phyloP scores from a whole-genome alignment of 768 basidiomycete species.

The Cystobasidium tubakii region DNA sequence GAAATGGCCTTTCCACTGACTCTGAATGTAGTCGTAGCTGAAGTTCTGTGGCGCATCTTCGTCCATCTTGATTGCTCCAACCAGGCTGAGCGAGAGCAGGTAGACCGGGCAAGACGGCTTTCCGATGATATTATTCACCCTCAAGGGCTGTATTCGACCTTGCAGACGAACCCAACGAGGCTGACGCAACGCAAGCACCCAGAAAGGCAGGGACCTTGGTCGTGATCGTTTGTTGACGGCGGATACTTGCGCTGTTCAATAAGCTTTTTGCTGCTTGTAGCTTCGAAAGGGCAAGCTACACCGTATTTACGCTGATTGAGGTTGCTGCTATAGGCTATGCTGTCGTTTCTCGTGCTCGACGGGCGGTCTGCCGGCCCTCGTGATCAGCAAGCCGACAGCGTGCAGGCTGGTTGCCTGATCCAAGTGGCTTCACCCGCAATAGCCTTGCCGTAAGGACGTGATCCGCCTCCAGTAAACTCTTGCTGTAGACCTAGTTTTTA shows the following conservation, averaged over 20 bases:
- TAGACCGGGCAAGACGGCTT: not conserved
- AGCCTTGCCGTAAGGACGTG: no score
- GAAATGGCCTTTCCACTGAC: not conserved
- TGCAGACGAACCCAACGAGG: not conserved
- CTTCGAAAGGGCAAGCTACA: no score
- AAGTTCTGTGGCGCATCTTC: slow-evolving; percentile 9
- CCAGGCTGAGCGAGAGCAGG: not conserved
- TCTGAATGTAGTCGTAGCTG: slow-evolving; percentile 35
- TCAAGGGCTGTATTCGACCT: not conserved
- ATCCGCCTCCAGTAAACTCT: no score
- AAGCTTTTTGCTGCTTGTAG: no score
- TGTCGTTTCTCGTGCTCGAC: no score
- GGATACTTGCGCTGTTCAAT: not conserved
- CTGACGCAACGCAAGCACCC: not conserved
- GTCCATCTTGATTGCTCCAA: not conserved
- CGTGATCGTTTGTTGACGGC: not conserved
- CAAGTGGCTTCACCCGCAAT: no score
- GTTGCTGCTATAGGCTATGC: no score
- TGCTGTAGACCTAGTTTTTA: no score
- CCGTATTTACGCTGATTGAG: no score
- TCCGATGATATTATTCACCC: not conserved
- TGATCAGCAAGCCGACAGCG: no score
- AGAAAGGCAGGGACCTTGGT: not conserved
- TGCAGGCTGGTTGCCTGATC: no score
- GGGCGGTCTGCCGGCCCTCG: no score